Conservation (phyloP, 2,329 filamentous ascomycete genomes). For the Pezicula carpinea region DNA sequence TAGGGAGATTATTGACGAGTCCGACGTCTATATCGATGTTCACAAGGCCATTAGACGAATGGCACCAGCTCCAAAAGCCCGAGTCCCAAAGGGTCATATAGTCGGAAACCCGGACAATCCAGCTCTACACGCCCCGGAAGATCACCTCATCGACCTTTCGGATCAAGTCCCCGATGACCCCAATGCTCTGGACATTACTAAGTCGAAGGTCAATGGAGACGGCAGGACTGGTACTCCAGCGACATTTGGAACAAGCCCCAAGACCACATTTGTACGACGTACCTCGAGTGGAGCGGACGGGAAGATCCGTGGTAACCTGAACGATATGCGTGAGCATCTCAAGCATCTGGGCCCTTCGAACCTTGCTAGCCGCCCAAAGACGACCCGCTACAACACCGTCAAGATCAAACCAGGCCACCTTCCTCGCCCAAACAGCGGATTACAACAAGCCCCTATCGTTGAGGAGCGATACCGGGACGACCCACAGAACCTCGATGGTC, state of each 20-base stretch:
- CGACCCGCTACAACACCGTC: slow-evolving; percentile 57
- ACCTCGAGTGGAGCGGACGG: slow-evolving; percentile 52
- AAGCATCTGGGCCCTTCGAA: slow-evolving; percentile 65
- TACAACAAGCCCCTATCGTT: slow-evolving; percentile 30
- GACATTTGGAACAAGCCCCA: slow-evolving; percentile 25
- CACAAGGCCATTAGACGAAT: slow-evolving; percentile 90
- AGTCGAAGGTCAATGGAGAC: slow-evolving; percentile 11
- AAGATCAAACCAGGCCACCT: slow-evolving; percentile 54
- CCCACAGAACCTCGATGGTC: slow-evolving; percentile 1
- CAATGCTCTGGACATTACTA: slow-evolving; percentile 16
- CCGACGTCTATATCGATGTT: slow-evolving; percentile 95
- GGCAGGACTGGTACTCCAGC: slow-evolving; percentile 11
- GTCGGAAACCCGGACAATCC: slow-evolving; percentile 40
- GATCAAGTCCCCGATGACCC: slow-evolving; percentile 35
- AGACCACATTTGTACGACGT: slow-evolving; percentile 54
- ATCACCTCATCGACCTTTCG: slow-evolving; percentile 40
- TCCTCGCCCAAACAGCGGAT: slow-evolving; percentile 33
- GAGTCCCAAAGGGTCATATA: slow-evolving; percentile 54
- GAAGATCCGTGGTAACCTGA: slow-evolving; percentile 53
- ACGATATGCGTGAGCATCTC: slow-evolving; percentile 59
- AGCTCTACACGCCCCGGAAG: slow-evolving; percentile 26
- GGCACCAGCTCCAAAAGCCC: slow-evolving; percentile 58
- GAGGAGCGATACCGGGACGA: slow-evolving; percentile 36
- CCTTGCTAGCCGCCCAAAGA: slow-evolving; percentile 58
- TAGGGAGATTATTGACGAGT: slow-evolving; percentile 97